Base-by-base conservation (phyloP, 371 early-diverging fungal genomes). In the Massospora cicadina region DNA sequence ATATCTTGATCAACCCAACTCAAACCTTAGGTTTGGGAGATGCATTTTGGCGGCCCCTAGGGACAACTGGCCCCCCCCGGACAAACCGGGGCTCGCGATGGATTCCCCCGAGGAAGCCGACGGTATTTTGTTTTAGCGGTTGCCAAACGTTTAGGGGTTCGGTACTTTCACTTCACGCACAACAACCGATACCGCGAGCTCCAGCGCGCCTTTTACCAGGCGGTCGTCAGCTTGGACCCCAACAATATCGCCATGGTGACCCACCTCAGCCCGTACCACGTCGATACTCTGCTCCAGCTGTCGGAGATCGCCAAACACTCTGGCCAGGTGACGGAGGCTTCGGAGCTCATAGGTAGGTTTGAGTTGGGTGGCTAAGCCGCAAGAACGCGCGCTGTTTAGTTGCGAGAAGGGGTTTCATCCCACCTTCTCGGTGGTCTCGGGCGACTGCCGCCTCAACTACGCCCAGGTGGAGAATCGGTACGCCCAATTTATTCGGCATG, bases 321-420 rank as follows among this genome's bases (percentile, higher is more conserved):
- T 57, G 90, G 88, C 28, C 85, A 87, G 67, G 80, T 83, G 68
- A 72, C 76, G 23, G 76, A 80, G 30, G 91, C 90, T 0, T 85
- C 82, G 12, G 88, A 87, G 68, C 79, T 85, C 64, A 83, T 90
- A 65, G 80, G 82, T 82, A 73, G 25, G 68, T 33, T 1, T 7
- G 21, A 31, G 0, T 7, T 54, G 10, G 3, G 23, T 43, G 2
- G 23, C 1, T 2, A 23, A 30, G 5, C 3, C n/a, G 5, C 33
- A 76, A 74, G 94, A 94, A 68, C 79, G 84, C 24, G 89, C 89
- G 12, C 68, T 94, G 31, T 91, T 77, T 71, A 80, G 88, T 7
- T 87, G 86, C 65, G 94, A 94, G 72, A 75, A 79, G 13, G 78
- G 85, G n/a, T 87, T 93, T 74, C 88, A 87, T 72, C 76, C 88